phyloP scores from a whole-genome alignment of 495 filamentous ascomycete genomes.

The Penicillium subrubescens region DNA sequence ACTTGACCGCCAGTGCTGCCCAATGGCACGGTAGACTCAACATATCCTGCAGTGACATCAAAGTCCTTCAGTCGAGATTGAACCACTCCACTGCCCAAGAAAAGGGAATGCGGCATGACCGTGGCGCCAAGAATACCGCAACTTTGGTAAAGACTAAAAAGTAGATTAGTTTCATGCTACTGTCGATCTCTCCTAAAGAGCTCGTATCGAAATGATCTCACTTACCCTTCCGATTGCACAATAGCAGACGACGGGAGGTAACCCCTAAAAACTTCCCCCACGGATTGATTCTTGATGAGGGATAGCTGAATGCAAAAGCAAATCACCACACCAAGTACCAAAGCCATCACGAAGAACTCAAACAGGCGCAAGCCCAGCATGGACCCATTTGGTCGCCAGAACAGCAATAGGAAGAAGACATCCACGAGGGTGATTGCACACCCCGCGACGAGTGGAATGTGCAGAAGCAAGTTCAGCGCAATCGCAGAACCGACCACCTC shows the following conservation, averaged over 20 bases:
- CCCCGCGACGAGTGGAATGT: constrained; percentile 81
- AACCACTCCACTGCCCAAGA: constrained; percentile 86
- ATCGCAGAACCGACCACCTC: constrained; percentile 94
- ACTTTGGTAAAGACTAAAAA: constrained; percentile 74
- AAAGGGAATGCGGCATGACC: constrained; percentile 92
- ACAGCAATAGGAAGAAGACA: constrained; percentile 81
- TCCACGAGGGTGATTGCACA: constrained; percentile 85
- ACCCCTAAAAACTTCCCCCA: constrained; percentile 80
- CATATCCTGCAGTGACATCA: constrained; percentile 63
- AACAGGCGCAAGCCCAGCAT: constrained; percentile 76
- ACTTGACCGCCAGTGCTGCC: constrained; percentile 51
- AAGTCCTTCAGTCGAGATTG: constrained; percentile 81
- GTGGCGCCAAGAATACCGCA: constrained; percentile 93
- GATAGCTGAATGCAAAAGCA: constrained; percentile 91
- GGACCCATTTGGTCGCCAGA: constrained; percentile 75
- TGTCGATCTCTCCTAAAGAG: neutral
- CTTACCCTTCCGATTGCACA: constrained; percentile 66
- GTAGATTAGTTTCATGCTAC: constrained; percentile 6
- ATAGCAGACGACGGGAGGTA: constrained; percentile 77
- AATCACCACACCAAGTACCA: constrained; percentile 84
- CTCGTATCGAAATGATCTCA: neutral
- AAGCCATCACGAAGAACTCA: constrained; percentile 74
- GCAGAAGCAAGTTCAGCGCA: constrained; percentile 79
- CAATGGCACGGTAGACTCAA: constrained; percentile 42
- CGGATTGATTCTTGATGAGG: constrained; percentile 65